Base-by-base conservation (phyloP, 2,329 filamentous ascomycete species). In the Anisogramma anomala region DNA sequence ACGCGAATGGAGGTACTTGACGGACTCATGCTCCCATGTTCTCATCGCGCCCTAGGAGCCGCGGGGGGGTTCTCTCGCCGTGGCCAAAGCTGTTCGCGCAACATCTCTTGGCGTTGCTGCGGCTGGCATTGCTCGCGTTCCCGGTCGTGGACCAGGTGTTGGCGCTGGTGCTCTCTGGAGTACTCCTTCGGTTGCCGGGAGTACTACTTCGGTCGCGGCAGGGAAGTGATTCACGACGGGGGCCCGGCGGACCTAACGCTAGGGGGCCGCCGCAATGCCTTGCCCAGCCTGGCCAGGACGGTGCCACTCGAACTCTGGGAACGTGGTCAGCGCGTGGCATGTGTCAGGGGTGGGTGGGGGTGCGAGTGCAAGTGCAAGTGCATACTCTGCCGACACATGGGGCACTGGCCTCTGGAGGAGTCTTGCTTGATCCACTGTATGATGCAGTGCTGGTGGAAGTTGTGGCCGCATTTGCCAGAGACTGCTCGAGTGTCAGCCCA, bases 361-460 rank as follows among this genome's bases (percentile, higher is more conserved):
- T 10, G 15, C 11, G 7, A 13, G 38, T 8, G 15, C 18, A n/a
- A 26, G 33, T 11, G 10, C 3, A 11, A 35, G 19, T 14, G 55
- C 69, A 53, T 72, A 91, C 86, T 86, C 62, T 96, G 91, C 51
- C 91, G 77, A 58, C 91, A 98, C 91, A 98, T 96, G 20, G 91
- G 91, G 59, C 91, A 98, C 49, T 95, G 82, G 17, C 89, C 89
- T 54, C 87, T 89, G 20, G 88, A 84, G 10, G 85, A 80, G 49
- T 96, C 91, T 59, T 95, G 88, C 56, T 91, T 85, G 53, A 98
- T 86, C 91, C 91, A 98, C 55, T 87, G 84, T 53, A 83, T 72
- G 53, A 98, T 91, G 62, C 91, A 98, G 63, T 98, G 91, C 87
- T 94, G 52, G 31, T 98, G 91, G 58, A 98, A 98, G 49, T 86